phyloP scores from a whole-genome alignment of 176 grass and related monocot species.

The Poa pratensis region DNA sequence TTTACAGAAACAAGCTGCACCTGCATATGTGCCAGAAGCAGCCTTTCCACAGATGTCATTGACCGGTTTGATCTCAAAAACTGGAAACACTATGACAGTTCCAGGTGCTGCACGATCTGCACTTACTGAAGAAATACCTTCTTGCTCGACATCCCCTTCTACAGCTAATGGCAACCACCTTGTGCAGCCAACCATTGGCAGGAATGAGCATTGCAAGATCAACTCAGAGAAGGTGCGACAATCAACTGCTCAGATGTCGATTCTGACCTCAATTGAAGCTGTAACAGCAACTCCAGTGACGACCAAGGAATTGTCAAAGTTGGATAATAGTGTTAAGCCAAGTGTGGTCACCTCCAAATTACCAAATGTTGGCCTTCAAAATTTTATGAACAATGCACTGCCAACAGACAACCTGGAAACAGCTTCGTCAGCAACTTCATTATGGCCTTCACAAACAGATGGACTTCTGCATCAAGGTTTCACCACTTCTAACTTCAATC shows the following conservation, averaged over 20 bases:
- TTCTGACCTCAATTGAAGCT: slow-evolving; percentile 59
- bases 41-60: slow-evolving; percentile 44
- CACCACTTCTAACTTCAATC: slow-evolving; percentile 61
- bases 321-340: slow-evolving; percentile 62
- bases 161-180: slow-evolving; percentile 64
- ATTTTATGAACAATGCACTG: slow-evolving; percentile 66
- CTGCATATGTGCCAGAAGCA: slow-evolving; percentile 50
- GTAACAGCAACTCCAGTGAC: slow-evolving; percentile 47
- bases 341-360: slow-evolving; percentile 56
- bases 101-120: slow-evolving; percentile 71
- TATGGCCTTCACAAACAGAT: slow-evolving; percentile 76
- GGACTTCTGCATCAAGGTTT: slow-evolving; percentile 79
- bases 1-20: slow-evolving; percentile 63
- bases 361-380: slow-evolving; percentile 56
- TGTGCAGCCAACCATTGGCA: slow-evolving; percentile 47
- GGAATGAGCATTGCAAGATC: slow-evolving; percentile 55
- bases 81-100: slow-evolving; percentile 47
- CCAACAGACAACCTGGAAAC: slow-evolving; percentile 84
- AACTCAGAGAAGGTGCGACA: slow-evolving; percentile 60
- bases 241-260: slow-evolving; percentile 47
- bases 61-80: slow-evolving; percentile 50
- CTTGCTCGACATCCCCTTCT: slow-evolving; percentile 85
- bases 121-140: slow-evolving; percentile 83
- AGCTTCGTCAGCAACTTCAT: slow-evolving; percentile 87
- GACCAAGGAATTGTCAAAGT: slow-evolving; percentile 54